phyloP scores from a whole-genome alignment of 305 asterid species.

The Andrographis paniculata region DNA sequence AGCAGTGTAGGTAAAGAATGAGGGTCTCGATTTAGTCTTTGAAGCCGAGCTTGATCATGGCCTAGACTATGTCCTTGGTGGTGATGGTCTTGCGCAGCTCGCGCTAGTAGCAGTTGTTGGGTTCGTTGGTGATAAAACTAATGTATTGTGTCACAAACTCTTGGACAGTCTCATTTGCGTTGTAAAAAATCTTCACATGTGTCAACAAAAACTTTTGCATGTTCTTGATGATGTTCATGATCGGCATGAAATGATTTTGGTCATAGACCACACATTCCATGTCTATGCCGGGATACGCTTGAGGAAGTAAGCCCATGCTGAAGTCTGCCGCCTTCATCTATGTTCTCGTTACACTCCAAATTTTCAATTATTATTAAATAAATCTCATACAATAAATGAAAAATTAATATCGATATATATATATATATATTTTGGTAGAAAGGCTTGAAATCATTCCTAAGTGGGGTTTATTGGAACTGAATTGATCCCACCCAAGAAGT shows the following conservation, averaged over 20 bases:
- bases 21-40: not conserved
- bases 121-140: conserved; percentile 86
- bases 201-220: conserved; percentile 81
- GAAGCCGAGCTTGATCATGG: conserved; percentile 88
- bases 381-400: no score
- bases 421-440: no score
- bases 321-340: no score
- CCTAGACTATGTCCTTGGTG: conserved; percentile 45
- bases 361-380: no score
- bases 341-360: no score
- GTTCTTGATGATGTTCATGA: conserved; percentile 79
- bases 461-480: no score
- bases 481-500: no score
- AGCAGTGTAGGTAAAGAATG: not conserved
- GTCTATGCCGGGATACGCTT: conserved; percentile 13
- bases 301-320: no score
- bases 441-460: no score
- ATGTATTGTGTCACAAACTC: conserved; percentile 90
- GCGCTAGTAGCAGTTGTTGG: conserved; percentile 90
- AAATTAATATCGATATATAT: no score
- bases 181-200: conserved; percentile 80
- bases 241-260: conserved; percentile 94
- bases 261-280: conserved; percentile 54
- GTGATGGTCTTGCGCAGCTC: conserved; percentile 23
- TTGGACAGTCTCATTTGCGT: conserved; percentile 88